Base-by-base conservation (phyloP, 306 rosid species). In the peach (Prunus persica) region DNA sequence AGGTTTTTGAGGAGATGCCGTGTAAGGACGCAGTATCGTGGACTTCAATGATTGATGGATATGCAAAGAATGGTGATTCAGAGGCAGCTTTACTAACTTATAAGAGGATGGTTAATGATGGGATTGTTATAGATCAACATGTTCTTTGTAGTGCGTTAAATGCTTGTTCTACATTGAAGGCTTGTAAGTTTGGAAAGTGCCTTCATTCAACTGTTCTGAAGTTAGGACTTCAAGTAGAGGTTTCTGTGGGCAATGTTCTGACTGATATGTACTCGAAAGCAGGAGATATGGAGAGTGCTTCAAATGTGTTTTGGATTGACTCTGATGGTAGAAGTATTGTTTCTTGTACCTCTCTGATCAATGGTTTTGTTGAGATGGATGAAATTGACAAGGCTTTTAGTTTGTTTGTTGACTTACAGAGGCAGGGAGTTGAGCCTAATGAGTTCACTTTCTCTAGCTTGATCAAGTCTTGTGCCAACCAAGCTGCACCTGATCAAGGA, bases 381-480 rank as follows among this genome's bases (percentile, higher is more conserved):
- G 85, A 75, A 60, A 72, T 77, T 0, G 80, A 83, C 43, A 71
- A 79, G 72, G 89, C 91, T 52, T 51, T 85, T n/a, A 63, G 43
- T 41, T 24, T 87, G 69, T 89, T 83, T 78, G 71, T 71, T 62
- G 81, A 85, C 67, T 80, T 89, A 62, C 74, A 47, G 75, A 83
- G 71, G 77, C 65, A 49, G 66, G 88, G 83, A 54, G 63, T 83
- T 75, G 86, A 85, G 56, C 88, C 93, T 57, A 87, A 85, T 51
- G 87, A 89, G 71, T 87, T 81, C 73, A 87, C 91, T 70, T 89
- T 87, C 83, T 87, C 91, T 34, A 85, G 89, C 84, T 80, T 89
- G 82, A 46, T 89, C 58, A 85, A 87, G 84, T 89, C 84, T 15
- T 85, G 87, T 82, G 84, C 93, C 58, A 83, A 82, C 81, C 84